Evolutionary conservation across 345 rosid genomes (phyloP), one percentile per base, ranked within the genome.

Genomic region (Populus nigra): DNA sequence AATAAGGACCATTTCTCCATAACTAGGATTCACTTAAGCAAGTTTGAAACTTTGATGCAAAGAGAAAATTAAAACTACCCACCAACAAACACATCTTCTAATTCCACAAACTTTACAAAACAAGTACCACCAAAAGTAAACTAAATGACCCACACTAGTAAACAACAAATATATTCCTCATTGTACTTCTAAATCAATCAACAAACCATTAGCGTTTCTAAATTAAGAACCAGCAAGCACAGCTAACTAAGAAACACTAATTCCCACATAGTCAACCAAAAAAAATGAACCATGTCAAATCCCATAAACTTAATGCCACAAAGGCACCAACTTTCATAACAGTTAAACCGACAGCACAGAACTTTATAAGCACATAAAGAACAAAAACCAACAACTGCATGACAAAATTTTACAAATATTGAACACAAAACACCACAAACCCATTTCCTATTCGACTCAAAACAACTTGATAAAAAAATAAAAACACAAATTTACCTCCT

Each of bases 401-500:
- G 63, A 57, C 15, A 59, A 11, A 57, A 59, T 59, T 59, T 59
- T 9, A 59, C 1, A 59, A n/a, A 23, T 11, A 1, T 23, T 4
- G 27, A 9, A n/a, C 29, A 59, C 63, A 22, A 57, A 57, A 57
- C 6, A 9, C 63, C 25, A 66, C 35, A 57, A 75, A 61, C 33
- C 53, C 65, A 73, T n/a, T 57, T 7, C 22, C 33, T 45, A 35
- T 47, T 45, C 77, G 66, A 23, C 5, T 57, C 12, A 33, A 71
- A 62, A 29, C 1, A 38, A 36, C 13, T 33, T 31, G 43, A 3
- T 15, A 13, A 18, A 68, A 71, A 36, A 18, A 71, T 25, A 59
- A 47, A 7, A 61, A 11, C 1, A 13, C 18, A 74, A 20, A 16
- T 9, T 74, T 65, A 83, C 85, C 85, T 83, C 85, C 66, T 83